Evolutionary conservation across 768 basidiomycete genomes (phyloP).

Genomic region (Tephrocybe sp.): DNA sequence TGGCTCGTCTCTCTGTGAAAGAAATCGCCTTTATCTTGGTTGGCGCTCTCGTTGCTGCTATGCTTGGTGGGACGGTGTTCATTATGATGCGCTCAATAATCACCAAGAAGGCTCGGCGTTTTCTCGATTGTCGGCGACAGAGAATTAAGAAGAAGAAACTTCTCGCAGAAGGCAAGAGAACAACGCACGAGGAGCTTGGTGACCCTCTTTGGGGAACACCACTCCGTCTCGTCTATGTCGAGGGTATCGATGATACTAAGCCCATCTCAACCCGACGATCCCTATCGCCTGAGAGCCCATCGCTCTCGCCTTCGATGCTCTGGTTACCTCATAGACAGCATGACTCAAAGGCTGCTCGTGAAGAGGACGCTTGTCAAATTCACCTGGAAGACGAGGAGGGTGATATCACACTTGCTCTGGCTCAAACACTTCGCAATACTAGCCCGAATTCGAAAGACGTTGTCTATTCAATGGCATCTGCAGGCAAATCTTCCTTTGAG

Average conservation of each 20-base stretch:
- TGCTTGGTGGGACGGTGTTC: slow-evolving; percentile 2
- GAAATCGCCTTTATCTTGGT: slow-evolving; percentile 9
- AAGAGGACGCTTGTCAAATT: slow-evolving; percentile 17
- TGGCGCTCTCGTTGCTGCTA: slow-evolving; percentile 8
- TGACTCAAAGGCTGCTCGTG: neutral
- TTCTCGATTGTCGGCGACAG: slow-evolving; percentile 10
- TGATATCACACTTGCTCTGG: slow-evolving; percentile 24
- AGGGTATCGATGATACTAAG: slow-evolving; percentile 5
- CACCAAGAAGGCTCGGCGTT: slow-evolving; percentile 6
- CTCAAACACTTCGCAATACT: slow-evolving; percentile 15
- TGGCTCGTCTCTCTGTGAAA: slow-evolving; percentile 6
- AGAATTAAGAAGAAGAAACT: neutral
- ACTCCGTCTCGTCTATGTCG: slow-evolving; percentile 14
- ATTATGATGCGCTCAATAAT: slow-evolving; percentile 12
- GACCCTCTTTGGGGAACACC: slow-evolving; percentile 16
- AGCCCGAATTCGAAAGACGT: neutral
- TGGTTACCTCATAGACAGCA: neutral
- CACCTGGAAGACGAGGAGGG: slow-evolving; percentile 25
- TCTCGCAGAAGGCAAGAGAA: slow-evolving; percentile 6
- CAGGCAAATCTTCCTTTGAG: slow-evolving; percentile 1
- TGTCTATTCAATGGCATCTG: neutral
- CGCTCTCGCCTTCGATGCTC: neutral
- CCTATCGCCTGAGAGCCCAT: neutral
- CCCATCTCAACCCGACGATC: neutral
- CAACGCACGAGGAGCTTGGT: slow-evolving; percentile 3